Evolutionary conservation across 139 green algal genomes (phyloP).

Genomic region (Picochlorum sp.): DNA sequence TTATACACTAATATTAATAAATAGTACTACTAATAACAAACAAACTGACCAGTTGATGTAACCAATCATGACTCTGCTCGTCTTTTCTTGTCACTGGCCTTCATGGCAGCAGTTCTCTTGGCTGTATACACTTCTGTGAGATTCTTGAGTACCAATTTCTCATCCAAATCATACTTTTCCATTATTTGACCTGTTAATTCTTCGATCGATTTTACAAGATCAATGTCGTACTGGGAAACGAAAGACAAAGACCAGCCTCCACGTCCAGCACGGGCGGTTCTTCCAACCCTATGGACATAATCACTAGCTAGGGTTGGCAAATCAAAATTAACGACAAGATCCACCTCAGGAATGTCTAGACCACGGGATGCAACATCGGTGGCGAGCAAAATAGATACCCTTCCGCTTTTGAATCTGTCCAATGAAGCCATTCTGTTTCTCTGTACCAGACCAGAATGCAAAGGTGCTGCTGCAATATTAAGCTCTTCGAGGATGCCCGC

Average conservation of each 20-base stretch:
- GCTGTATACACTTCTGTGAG: constrained; percentile 65
- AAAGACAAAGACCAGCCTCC: constrained; percentile 78
- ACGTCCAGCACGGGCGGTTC: constrained; percentile 72
- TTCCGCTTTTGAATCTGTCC: constrained; percentile 52
- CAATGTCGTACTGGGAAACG: constrained; percentile 75
- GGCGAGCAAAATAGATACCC: constrained; percentile 61
- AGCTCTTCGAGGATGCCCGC: constrained; percentile 64
- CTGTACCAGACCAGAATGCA: constrained; percentile 65
- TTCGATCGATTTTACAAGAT: constrained; percentile 52
- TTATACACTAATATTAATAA: no score
- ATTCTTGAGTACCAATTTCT: constrained; percentile 66
- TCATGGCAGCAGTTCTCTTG: constrained; percentile 34
- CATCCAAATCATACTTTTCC: constrained; percentile 35
- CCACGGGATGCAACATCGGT: constrained; percentile 86
- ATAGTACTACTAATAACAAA: no score
- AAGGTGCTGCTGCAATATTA: constrained; percentile 37
- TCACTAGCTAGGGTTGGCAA: constrained; percentile 57
- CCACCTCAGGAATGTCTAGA: constrained; percentile 90
- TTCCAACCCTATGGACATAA: constrained; percentile 84
- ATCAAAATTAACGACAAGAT: constrained; percentile 94
- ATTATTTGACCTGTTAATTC: constrained; percentile 47
- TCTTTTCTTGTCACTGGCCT: background rate
- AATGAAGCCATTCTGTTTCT: constrained; percentile 62
- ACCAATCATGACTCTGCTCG: background rate
- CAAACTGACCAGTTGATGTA: no score